Evolutionary conservation across 2,329 filamentous ascomycete genomes (phyloP).

Genomic region (Apiospora pterosperma): DNA sequence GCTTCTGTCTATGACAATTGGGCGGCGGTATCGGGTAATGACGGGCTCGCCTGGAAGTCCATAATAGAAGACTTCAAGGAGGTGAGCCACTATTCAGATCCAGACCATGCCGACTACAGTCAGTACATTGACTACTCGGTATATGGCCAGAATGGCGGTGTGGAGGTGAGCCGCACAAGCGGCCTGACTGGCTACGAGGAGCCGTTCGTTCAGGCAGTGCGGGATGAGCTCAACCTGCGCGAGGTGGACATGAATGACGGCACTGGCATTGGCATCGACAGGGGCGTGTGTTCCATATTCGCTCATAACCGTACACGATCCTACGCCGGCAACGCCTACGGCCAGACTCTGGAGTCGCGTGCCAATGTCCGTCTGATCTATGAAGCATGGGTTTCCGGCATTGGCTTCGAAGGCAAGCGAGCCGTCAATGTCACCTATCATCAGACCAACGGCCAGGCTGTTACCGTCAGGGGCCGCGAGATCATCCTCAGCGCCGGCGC

Average conservation of each 20-base stretch:
- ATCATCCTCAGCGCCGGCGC: slow-evolving; percentile 24
- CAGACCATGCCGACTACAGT: no score
- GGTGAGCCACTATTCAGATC: not conserved
- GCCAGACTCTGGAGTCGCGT: slow-evolving; percentile 8
- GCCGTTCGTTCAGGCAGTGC: no score
- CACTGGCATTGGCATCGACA: slow-evolving; percentile 15
- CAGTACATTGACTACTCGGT: not conserved
- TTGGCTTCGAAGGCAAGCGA: slow-evolving; percentile 29
- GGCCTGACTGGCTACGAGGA: no score
- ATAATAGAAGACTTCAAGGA: not conserved
- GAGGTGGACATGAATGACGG: slow-evolving; percentile 13
- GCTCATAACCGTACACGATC: slow-evolving; percentile 13
- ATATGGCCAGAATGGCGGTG: not conserved
- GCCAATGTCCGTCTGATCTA: slow-evolving; percentile 11
- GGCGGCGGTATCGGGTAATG: slow-evolving; percentile 8
- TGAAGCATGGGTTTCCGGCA: slow-evolving; percentile 28
- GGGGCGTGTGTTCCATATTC: slow-evolving; percentile 9
- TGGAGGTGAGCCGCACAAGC: not conserved
- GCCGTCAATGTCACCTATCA: slow-evolving; percentile 33
- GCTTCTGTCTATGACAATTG: slow-evolving; percentile 12
- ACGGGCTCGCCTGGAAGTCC: not conserved
- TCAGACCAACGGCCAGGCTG: slow-evolving; percentile 22
- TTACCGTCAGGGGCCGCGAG: slow-evolving; percentile 26
- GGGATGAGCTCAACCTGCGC: not conserved
- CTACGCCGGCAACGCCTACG: slow-evolving; percentile 14